phyloP scores from a whole-genome alignment of 1,139 yeast genomes.

The Taiozyma sp. region DNA sequence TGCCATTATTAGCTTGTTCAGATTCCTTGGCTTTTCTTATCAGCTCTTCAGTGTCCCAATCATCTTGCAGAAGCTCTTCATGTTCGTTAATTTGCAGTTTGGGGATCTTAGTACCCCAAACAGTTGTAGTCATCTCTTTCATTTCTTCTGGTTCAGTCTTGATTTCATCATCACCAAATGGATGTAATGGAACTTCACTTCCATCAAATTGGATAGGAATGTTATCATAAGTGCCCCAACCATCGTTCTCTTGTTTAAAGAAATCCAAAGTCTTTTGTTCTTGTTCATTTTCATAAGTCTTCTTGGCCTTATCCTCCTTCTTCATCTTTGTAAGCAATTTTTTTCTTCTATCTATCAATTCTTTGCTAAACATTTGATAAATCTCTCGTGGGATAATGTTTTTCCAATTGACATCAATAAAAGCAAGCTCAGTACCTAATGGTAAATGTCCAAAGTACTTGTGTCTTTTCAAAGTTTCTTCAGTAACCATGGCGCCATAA shows the following conservation, averaged over 20 bases:
- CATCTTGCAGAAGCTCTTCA: constrained; percentile 12
- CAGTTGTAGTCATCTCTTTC: constrained; percentile 34
- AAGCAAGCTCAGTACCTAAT: constrained; percentile 75
- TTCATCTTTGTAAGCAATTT: constrained; percentile 46
- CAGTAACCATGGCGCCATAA: constrained; percentile 52
- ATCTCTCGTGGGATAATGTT: constrained; percentile 42
- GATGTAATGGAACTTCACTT: constrained; percentile 6
- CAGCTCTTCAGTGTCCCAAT: constrained; percentile 20
- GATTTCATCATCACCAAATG: constrained; percentile 10
- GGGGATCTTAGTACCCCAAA: constrained; percentile 60
- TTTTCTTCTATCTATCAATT: constrained; percentile 55
- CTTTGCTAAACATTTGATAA: constrained; percentile 50
- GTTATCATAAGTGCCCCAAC: constrained; percentile 17
- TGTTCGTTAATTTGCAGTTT: constrained; percentile 1
- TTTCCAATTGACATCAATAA: constrained; percentile 81
- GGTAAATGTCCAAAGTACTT: constrained; percentile 84
- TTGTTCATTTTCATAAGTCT: constrained; percentile 53
- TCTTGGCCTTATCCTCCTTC: constrained; percentile 61
- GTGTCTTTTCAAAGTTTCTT: constrained; percentile 47
- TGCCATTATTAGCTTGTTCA: not conserved
- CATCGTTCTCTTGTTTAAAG: constrained; percentile 50
- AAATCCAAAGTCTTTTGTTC: constrained; percentile 55
- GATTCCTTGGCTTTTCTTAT: constrained; percentile 13
- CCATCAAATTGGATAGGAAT: constrained; percentile 7
- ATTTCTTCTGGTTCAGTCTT: constrained; percentile 4